Evolutionary conservation across 2,329 filamentous ascomycete species (phyloP), one percentile per base, ranked within the genome.

Genomic region (Bisporella sp.): DNA sequence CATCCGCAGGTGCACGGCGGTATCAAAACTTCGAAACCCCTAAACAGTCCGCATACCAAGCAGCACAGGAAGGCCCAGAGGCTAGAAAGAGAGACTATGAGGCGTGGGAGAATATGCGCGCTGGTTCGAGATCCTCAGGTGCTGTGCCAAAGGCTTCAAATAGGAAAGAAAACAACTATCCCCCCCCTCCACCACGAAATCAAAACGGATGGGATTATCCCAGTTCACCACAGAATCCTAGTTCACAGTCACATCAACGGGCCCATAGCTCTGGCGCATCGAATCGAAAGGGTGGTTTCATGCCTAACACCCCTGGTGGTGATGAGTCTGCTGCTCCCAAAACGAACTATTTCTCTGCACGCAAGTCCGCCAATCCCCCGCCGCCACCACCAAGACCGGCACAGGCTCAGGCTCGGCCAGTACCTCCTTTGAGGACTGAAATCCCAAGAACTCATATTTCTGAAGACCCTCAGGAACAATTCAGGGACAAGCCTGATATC

Each of bases 401-500:
- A 11, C 43, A 51, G 35, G 32, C 49, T 28, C 41, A 46, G 6
- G 46, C 41, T 37, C 40, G 46, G 5, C 31, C 45, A 41, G 33
- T 42, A 13, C 45, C 51, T 45, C 31, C 49, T 7, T 39, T 11
- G 29, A 21, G 21, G 21, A 28, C 46, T 40, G 21, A 32, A 31
- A 48, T 46, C 21, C 48, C 45, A n/a, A 46, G 49, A 32, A 35
- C 35, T 7, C 54, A 51, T 42, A 46, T 52, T 8, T 48, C 48
- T 29, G 48, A 59, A 28, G 74, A 81, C 54, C 75, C 74, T 2
- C 59, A 78, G 41, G 71, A 68, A 28, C 68, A 72, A 46, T 77
- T 78, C 51, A 69, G 70, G 58, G 71, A 74, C 4, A 46, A 59
- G 37, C 41, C 46, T 11, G 45, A 51, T 9, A 33, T 53, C 5